phyloP scores from a whole-genome alignment of 495 filamentous ascomycete species.

The Aspergillus ostianus region DNA sequence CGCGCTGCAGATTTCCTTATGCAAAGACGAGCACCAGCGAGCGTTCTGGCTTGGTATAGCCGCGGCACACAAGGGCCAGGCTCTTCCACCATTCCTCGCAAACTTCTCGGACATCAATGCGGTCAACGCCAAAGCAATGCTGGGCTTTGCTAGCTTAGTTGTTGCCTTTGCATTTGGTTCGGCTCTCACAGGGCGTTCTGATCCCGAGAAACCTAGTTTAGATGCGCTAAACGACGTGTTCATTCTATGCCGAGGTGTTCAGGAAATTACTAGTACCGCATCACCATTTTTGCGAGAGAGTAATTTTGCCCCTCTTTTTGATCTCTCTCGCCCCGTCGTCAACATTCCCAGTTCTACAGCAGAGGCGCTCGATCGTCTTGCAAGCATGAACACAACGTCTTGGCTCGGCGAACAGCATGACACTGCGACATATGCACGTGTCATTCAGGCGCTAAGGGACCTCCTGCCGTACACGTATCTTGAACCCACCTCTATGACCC shows the following conservation, averaged over 20 bases:
- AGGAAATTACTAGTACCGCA: conserved; percentile 12
- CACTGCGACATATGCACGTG: conserved; percentile 6
- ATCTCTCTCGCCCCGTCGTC: conserved; percentile 5
- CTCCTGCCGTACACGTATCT: conserved; percentile 18
- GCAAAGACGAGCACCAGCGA: conserved; percentile 8
- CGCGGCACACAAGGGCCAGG: conserved; percentile 26
- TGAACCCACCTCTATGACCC: conserved; percentile 24
- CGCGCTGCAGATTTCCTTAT: conserved; percentile 33
- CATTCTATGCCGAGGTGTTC: conserved; percentile 23
- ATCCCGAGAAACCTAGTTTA: conserved; percentile 19
- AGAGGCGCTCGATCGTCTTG: conserved; percentile 17
- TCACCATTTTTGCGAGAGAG: conserved; percentile 17
- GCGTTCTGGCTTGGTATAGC: conserved; percentile 23
- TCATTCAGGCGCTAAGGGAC: conserved; percentile 12
- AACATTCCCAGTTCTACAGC: conserved; percentile 10
- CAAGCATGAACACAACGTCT: conserved; percentile 13
- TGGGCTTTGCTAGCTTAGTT: conserved; percentile 22
- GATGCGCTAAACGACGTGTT: conserved; percentile 23
- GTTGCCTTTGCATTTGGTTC: conserved; percentile 27
- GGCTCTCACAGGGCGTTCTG: conserved; percentile 12
- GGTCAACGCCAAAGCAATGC: conserved; percentile 23
- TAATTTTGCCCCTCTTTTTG: conserved; percentile 25
- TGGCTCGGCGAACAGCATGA: conserved; percentile 4
- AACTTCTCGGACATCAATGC: conserved; percentile 13
- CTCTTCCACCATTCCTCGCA: conserved; percentile 21